These are phyloP conservation scores for Pseudocercospora fijiensis DNA, from an alignment of 2,329 filamentous ascomycete genomes.

Conservation along the genomic window DNA sequence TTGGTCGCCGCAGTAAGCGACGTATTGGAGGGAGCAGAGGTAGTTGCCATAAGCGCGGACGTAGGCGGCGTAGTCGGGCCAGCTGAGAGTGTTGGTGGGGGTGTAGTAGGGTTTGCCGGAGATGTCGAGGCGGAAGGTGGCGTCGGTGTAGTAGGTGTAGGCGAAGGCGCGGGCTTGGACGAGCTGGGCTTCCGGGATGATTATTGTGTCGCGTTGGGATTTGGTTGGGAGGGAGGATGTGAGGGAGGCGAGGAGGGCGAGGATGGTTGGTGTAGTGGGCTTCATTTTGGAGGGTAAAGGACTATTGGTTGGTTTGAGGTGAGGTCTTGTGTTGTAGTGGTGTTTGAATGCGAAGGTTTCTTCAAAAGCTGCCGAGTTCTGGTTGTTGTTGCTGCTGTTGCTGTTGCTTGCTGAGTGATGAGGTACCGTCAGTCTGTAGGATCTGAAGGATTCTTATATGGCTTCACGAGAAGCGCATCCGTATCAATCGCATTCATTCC, in stretches of 20 bases:
- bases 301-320: background rate
- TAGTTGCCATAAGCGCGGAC: background rate
- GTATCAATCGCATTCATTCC: background rate
- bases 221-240: background rate
- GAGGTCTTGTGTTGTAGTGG: background rate
- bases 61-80: background rate
- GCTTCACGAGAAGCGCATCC: background rate
- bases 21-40: background rate
- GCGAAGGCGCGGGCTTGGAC: background rate
- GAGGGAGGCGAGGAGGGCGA: background rate
- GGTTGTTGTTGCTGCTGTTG: background rate
- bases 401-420: background rate
- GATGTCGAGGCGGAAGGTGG: background rate
- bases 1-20: background rate
- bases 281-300: background rate
- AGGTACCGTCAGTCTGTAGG: background rate
- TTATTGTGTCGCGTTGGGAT: background rate
- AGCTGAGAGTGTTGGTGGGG: background rate
- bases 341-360: background rate
- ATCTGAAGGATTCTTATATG: background rate
- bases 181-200: background rate
- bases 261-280: background rate
- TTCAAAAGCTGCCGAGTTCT: background rate
- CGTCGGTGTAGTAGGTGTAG: background rate
- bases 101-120: background rate